Conservation (phyloP, 306 rosid genomes). For the Rubus parviflorus region DNA sequence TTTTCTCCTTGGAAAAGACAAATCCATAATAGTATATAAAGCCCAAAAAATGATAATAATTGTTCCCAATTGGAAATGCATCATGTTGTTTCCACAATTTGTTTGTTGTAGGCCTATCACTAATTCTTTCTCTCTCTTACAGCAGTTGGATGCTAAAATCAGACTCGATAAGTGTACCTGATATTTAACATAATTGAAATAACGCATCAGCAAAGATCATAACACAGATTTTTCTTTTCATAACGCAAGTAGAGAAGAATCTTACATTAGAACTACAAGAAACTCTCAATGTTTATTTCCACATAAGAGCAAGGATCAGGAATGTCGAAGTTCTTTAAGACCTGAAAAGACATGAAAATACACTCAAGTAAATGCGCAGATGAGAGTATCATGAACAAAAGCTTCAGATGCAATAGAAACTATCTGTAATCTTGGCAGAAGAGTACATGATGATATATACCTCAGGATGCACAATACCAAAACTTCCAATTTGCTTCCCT, state of each 20-base stretch:
- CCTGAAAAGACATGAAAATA: slow-evolving; percentile 45
- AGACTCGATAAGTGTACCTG: too few relatives aligned
- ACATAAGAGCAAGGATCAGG: slow-evolving; percentile 92
- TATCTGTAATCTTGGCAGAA: neutral
- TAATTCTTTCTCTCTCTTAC: too few relatives aligned
- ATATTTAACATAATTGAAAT: too few relatives aligned
- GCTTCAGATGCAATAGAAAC: neutral
- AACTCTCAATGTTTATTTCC: slow-evolving; percentile 65
- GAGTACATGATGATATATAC: slow-evolving; percentile 33
- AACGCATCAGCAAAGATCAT: neutral
- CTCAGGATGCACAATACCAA: slow-evolving; percentile 97
- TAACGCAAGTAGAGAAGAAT: neutral
- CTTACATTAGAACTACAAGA: slow-evolving; percentile 57
- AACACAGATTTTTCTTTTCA: neutral
- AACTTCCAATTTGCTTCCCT: slow-evolving; percentile 68
- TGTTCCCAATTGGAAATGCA: too few relatives aligned
- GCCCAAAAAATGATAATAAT: too few relatives aligned
- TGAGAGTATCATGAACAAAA: neutral
- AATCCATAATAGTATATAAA: too few relatives aligned
- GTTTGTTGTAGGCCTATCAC: too few relatives aligned
- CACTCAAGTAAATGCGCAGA: neutral
- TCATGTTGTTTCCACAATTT: too few relatives aligned
- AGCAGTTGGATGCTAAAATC: too few relatives aligned
- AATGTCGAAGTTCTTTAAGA: slow-evolving; percentile 77
- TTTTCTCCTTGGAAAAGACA: too few relatives aligned